Base-by-base conservation (phyloP, 169 alveolate genomes). In the Plasmodium gonderi region DNA sequence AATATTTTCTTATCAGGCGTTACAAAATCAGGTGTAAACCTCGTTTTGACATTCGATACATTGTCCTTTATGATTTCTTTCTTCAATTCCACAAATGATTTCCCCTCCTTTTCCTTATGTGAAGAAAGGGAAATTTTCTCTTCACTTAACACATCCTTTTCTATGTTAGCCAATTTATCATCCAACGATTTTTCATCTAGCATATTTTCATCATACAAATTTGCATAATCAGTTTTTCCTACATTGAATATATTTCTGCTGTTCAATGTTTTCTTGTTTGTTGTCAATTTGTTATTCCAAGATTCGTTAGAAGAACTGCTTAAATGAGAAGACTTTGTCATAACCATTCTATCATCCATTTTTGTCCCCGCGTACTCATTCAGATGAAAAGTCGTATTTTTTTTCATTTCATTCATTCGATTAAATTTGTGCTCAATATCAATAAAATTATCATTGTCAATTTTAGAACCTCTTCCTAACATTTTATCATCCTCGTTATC, bases 11-110 rank as follows among this genome's bases (percentile, higher is more conserved):
- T 40, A 2, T 72, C 65, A 2, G 74, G 78, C 20, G 81, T n/a
- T 42, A 72, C 3, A 85, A 85, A 85, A 60, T 85, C 92, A 23
- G 92, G 92, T 40, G 92, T 85, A n/a, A 85, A 20, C 17, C 92
- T 85, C n/a, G 44, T 42, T 29, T 47, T 85, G 26, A 9, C 20
- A 20, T 38, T 85, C 51, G 47, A 42, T 26, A 44, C 33, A 65
- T 40, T 72, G 23, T 60, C 80, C 26, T 64, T 42, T 0, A 60
- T 40, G 68, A 85, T 42, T 40, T 85, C 67, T 54, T 75, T 23
- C 45, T 85, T 85, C 68, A 85, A 78, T 40, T 85, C 87, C 1
- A 75, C 33, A 74, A 85, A 85, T 8, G 87, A 49, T 26, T 51
- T 75, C 36, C 45, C 87, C 33, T 54, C 47, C 44, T 75, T 82